phyloP scores from a whole-genome alignment of 805 yeast species.

The Candida nonsorbophila region DNA sequence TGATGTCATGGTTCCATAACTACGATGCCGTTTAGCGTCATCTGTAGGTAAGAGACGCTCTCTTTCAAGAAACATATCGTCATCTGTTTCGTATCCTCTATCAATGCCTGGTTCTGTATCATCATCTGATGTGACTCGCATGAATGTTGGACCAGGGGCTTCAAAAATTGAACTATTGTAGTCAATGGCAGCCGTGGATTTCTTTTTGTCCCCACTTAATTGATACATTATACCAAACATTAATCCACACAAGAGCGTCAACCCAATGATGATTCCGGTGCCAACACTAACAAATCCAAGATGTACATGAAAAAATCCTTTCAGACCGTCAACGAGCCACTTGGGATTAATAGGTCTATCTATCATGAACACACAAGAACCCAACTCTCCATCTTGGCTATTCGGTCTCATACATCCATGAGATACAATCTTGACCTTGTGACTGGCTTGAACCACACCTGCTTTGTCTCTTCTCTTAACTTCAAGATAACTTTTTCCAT shows the following conservation, averaged over 20 bases:
- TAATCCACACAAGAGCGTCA: slow-evolving; percentile 30
- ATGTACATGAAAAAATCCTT: slow-evolving; percentile 49
- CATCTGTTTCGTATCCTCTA: slow-evolving; percentile 40
- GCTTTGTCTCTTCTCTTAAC: slow-evolving; percentile 1
- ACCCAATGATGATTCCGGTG: slow-evolving; percentile 61
- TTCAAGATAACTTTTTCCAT: background rate
- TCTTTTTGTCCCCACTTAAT: slow-evolving; percentile 9
- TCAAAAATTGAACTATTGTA: slow-evolving; percentile 6
- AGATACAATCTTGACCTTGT: slow-evolving; percentile 53
- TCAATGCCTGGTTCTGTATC: slow-evolving; percentile 17
- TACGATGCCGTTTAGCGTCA: slow-evolving; percentile 9
- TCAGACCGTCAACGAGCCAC: slow-evolving; percentile 49
- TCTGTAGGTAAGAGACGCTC: slow-evolving; percentile 23
- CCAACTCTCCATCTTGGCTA: slow-evolving; percentile 10
- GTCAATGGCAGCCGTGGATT: slow-evolving; percentile 5
- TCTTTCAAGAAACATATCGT: slow-evolving; percentile 28
- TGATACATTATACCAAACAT: slow-evolving; percentile 16
- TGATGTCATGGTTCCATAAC: slow-evolving; percentile 13
- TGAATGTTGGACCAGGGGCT: slow-evolving; percentile 24
- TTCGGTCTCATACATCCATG: slow-evolving; percentile 53
- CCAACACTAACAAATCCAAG: slow-evolving; percentile 66
- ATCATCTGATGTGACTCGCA: slow-evolving; percentile 33
- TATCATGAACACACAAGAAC: slow-evolving; percentile 54
- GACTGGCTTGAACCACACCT: slow-evolving; percentile 15
- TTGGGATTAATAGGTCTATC: slow-evolving; percentile 62